Evolutionary conservation across 306 rosid species (phyloP), one percentile per base, ranked within the genome.

Genomic region (Cicer pinnatifidum): DNA sequence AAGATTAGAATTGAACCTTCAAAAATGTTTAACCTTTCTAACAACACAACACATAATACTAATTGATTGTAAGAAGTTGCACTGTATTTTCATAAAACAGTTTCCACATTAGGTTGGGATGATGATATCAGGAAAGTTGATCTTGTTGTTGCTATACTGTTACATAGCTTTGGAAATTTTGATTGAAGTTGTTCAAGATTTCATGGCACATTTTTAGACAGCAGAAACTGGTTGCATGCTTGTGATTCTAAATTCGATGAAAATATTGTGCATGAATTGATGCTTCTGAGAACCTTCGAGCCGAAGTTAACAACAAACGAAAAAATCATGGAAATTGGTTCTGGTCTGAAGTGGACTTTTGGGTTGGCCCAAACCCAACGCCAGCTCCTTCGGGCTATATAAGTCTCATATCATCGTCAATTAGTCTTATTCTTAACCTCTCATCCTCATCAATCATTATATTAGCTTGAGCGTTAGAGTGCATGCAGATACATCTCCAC

Each of bases 301-400:
- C 79, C 97, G 89, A 82, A 90, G 98, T 83, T 91, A 90, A 93
- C 97, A 65, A 90, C 97, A 40, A 91, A 93, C 81, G 98, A 93
- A 81, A 93, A 90, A 28, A 28, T 28, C 35, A 28, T 3, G 35
- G 35, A 28, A 28, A 28, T 28, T 28, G 35, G 35, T 28, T 28
- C 0, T 28, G 35, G 35, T 28, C 35, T 28, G 35, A 28, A 3
- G 35, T 28, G 35, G 35, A 28, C 35, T 28, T 28, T 28, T 28
- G 35, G 33, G 35, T 28, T 28, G 35, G 35, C 35, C 35, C 35
- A 28, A 28, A 28, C 5, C 35, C 5, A 28, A 28, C 3, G 3
- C 35, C 35, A 28, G 5, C 35, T 28, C 35, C 35, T 28, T 3
- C 35, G 0, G 35, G 5, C 35, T 28, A 28, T 28, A 28, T 28